Evolutionary conservation across 1,284 basidiomycete species (phyloP).

Genomic region (Pseudozyma thailandica): DNA sequence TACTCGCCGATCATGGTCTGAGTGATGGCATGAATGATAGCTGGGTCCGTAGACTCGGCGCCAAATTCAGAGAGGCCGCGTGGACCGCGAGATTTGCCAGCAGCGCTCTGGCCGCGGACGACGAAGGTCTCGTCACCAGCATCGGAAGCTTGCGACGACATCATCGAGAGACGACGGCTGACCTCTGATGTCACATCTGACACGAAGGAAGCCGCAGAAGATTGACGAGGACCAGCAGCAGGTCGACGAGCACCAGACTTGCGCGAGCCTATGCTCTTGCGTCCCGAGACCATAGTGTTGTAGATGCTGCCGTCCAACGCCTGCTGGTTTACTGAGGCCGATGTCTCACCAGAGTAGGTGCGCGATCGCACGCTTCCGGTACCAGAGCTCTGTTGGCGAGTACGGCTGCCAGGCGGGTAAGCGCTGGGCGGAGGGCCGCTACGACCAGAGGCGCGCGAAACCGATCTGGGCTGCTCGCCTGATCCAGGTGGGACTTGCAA

Average conservation of each 20-base stretch:
- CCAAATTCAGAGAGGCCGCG: constrained; percentile 32
- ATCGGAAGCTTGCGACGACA: constrained; percentile 44
- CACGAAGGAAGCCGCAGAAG: constrained; percentile 57
- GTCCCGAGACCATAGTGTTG: constrained; percentile 28
- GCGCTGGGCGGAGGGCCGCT: constrained; percentile 37
- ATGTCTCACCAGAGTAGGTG: constrained; percentile 48
- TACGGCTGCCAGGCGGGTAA: constrained; percentile 20
- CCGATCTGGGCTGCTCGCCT: constrained; percentile 36
- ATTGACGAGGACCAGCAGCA: constrained; percentile 32
- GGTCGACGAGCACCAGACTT: constrained; percentile 35
- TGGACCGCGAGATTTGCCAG: constrained; percentile 13
- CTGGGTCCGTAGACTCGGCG: constrained; percentile 60
- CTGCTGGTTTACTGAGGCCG: constrained; percentile 12
- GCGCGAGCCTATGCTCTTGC: constrained; percentile 46
- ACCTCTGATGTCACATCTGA: constrained; percentile 61
- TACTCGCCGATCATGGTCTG: constrained; percentile 99
- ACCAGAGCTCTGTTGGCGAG: constrained; percentile 40
- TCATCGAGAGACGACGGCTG: constrained; percentile 53
- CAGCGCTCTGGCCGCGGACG: constrained; percentile 14
- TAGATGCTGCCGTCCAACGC: constrained; percentile 50
- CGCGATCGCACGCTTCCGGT: constrained; percentile 42
- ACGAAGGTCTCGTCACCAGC: constrained; percentile 44
- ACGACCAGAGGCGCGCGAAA: constrained; percentile 45
- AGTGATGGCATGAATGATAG: constrained; percentile 86
- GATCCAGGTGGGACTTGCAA: constrained; percentile 37